phyloP scores from a whole-genome alignment of 345 rosid genomes.

The Draba incana region DNA sequence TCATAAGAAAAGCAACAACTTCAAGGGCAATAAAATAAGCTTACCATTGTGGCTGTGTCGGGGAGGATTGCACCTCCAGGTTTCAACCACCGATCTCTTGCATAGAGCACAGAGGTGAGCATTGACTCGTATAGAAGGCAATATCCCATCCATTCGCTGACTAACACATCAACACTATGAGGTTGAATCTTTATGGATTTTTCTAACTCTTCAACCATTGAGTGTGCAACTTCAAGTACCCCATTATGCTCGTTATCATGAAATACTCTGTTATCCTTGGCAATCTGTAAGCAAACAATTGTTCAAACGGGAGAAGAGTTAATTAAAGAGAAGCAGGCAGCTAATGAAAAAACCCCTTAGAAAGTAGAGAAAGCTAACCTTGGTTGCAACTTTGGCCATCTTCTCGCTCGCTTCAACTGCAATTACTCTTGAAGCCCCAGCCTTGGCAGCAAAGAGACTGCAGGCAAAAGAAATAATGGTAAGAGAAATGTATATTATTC shows the following conservation, averaged over 20 bases:
- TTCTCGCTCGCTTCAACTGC: slow-evolving; percentile 94
- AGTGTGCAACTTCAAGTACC: slow-evolving; percentile 73
- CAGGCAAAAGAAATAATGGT: slow-evolving; percentile 25
- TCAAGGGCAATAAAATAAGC: neutral
- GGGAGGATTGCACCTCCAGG: slow-evolving; percentile 99
- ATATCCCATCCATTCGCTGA: slow-evolving; percentile 99
- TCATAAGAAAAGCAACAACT: neutral
- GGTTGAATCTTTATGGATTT: slow-evolving; percentile 63
- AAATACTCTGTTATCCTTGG: slow-evolving; percentile 73
- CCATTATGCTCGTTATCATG: slow-evolving; percentile 47
- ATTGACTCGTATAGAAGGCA: slow-evolving; percentile 92
- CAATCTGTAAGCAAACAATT: slow-evolving; percentile 54
- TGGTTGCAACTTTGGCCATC: slow-evolving; percentile 92
- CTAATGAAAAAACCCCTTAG: slow-evolving; percentile 20
- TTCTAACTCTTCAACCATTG: slow-evolving; percentile 87
- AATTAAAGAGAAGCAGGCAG: slow-evolving; percentile 1
- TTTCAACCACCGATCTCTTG: slow-evolving; percentile 94
- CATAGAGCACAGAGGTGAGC: slow-evolving; percentile 90
- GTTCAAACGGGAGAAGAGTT: slow-evolving; percentile 1
- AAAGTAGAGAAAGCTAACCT: slow-evolving; percentile 50
- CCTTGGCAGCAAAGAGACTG: slow-evolving; percentile 93
- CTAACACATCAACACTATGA: slow-evolving; percentile 69
- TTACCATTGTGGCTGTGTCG: slow-evolving; percentile 88
- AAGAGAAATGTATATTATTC: slow-evolving; percentile 17
- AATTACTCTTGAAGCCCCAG: slow-evolving; percentile 91